Base-by-base conservation (phyloP, 441 rosid species). In the Pelargonium australe region DNA sequence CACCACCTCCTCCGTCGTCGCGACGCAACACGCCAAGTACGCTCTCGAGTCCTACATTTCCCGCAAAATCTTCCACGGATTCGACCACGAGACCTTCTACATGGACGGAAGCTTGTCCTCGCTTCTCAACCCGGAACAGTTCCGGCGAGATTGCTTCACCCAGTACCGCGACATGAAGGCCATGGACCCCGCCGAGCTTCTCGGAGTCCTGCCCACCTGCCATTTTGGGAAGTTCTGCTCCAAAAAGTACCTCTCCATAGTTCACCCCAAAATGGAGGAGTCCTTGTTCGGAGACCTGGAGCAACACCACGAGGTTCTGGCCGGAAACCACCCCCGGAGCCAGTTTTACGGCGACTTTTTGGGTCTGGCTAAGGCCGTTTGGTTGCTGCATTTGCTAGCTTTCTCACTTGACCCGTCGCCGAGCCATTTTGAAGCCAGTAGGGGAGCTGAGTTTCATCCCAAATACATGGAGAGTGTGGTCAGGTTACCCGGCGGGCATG, bases 21-120 rank as follows among this genome's bases (percentile, higher is more conserved):
- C 88, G 10, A 80, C 80, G 71, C 91, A 85, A 60, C 96, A 89
- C 34, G 96, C 96, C 23, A 94, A 87, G 79, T 91, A 82, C 41
- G 97, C 96, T 12, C 77, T 90, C 0, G 96, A 89, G 68, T 95
- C 96, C 8, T 91, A 88, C 82, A 79, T 90, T 57, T 83, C 83
- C 3, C 77, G 89, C 49, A 95, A 91, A 71, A 76, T 88, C 77
- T 89, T 91, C 72, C 89, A 84, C 69, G 97, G 99, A 2, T 90
- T 91, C 47, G 99, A 90, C 79, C 96, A 92, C 19, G 97, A 95
- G 83, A 91, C 97, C 2, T 90, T 95, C 79, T 95, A 89, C 82
- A 85, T 90, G 96, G 99, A 95, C 28, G 97, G 96, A 10, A 91
- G 96, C 80, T 85, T 92, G 43, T 90, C 95, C 14, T 95, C 96